Evolutionary conservation across 306 rosid species (phyloP), one percentile per base, ranked within the genome.

Genomic region (cucumber (Cucumis sativus)): DNA sequence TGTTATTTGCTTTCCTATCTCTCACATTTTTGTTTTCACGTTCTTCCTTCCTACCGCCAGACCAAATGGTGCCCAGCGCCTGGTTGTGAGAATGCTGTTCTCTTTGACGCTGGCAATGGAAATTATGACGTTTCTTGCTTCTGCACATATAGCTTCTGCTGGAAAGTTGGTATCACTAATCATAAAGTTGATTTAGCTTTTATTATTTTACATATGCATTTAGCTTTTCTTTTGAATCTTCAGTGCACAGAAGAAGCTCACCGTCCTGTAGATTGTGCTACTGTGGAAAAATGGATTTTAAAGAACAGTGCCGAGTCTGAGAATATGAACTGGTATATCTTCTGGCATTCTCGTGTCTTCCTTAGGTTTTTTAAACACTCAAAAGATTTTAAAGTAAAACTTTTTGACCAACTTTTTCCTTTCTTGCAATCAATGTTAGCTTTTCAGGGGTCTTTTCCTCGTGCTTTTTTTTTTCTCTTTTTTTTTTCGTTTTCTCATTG

Each of bases 11-110:
- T 71, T 47, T 10, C 20, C 61, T 16, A 51, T 72, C 61, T 71
- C 43, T 72, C 43, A 8, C 15, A 14, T 69, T 51, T 51, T 72
- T 5, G 2, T 28, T 49, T 30, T 72, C 60, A 72, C 18, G 2
- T 30, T 73, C 49, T 52, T 49, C 57, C 65, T 41, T 78, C 41
- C 9, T 77, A 30, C 58, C 45, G 60, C 33, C 72, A 92, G 93
- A 92, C 91, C 80, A 92, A 88, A 85, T 92, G 96, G 97, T 92
- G 97, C 78, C 97, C 97, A 78, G 96, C 96, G 51, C 93, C 97
- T 1, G 96, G 91, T 56, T 92, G 97, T 73, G 92, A 92, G 14
- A 72, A 81, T 75, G 97, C 92, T 7, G 91, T 88, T 30, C 83
- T 82, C 79, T 92, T 86, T 80, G 87, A 84, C 66, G 93, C 88